Evolutionary conservation across 2,329 filamentous ascomycete species (phyloP).

Genomic region (Macrophomina tecta): DNA sequence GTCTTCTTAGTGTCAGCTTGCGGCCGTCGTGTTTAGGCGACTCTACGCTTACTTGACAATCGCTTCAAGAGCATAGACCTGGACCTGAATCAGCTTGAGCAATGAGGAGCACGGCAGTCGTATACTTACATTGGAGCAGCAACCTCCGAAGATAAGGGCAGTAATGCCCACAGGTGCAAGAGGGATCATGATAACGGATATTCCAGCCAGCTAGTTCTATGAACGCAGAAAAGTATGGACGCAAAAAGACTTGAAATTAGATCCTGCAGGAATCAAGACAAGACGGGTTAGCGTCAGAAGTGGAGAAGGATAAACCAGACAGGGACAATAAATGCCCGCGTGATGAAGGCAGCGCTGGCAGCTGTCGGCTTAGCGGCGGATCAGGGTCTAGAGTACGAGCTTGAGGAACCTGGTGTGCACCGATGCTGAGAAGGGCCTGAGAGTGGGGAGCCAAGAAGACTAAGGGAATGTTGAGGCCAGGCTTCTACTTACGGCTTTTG

Average conservation of each 20-base stretch:
- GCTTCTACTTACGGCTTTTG: background rate
- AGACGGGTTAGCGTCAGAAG: background rate
- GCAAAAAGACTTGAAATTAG: no score
- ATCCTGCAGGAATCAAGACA: background rate
- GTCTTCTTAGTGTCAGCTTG: slow-evolving; percentile 56
- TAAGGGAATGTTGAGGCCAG: background rate
- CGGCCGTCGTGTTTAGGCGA: background rate
- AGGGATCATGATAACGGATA: slow-evolving; percentile 32
- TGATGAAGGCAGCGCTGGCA: background rate
- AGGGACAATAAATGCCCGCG: background rate
- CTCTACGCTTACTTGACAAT: slow-evolving; percentile 79
- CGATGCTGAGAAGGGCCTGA: background rate
- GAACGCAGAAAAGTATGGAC: background rate
- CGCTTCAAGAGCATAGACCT: slow-evolving; percentile 95
- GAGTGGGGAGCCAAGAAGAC: background rate
- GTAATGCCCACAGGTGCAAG: slow-evolving; percentile 63
- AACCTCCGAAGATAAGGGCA: slow-evolving; percentile 90
- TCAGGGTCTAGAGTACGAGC: background rate
- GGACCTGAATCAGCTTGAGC: background rate
- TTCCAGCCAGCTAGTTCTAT: no score
- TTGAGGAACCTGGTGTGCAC: background rate
- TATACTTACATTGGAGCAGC: slow-evolving; percentile 82
- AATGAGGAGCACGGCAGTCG: background rate
- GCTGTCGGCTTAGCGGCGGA: background rate
- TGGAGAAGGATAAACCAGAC: background rate